These are phyloP conservation scores for Fusarium ramigenum DNA, from an alignment of 2,329 filamentous ascomycete genomes.

Conservation along the genomic window DNA sequence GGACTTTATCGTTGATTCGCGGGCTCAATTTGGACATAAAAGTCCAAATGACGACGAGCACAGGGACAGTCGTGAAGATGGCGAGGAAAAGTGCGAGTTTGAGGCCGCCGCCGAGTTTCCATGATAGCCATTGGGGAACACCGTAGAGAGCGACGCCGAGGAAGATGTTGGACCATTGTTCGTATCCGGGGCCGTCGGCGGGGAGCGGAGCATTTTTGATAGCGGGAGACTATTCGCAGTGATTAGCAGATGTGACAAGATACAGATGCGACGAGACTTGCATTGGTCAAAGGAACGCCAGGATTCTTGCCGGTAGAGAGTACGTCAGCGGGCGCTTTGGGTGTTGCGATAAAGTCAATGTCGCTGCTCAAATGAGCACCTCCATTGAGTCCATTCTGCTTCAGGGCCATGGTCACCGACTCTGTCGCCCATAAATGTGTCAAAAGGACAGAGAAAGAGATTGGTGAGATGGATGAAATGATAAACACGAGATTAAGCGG, in stretches of 20 bases:
- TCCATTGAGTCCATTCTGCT: constrained; percentile 16
- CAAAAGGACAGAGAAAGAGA: too few relatives aligned
- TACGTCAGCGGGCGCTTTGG: constrained; percentile 20
- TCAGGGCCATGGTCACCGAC: constrained; percentile 23
- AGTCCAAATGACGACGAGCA: constrained; percentile 83
- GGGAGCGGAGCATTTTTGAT: constrained; percentile 94
- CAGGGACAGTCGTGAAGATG: constrained; percentile 77
- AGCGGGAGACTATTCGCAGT: constrained; percentile 72
- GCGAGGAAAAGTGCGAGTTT: constrained; percentile 86
- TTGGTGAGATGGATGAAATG: background rate
- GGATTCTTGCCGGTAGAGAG: constrained; percentile 27
- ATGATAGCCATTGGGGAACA: constrained; percentile 80
- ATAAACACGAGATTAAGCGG: constrained; percentile 20
- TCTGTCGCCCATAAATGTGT: too few relatives aligned
- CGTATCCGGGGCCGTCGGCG: constrained; percentile 81
- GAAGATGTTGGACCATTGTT: constrained; percentile 83
- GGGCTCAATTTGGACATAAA: constrained; percentile 80
- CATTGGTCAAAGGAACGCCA: constrained; percentile 31
- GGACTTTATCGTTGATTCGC: constrained; percentile 88
- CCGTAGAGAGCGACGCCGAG: constrained; percentile 74
- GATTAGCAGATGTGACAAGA: background rate
- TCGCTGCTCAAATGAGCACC: constrained; percentile 34
- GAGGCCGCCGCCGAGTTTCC: constrained; percentile 84
- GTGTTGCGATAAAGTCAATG: constrained; percentile 38
- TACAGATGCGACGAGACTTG: background rate